Evolutionary conservation across 2,329 filamentous ascomycete species (phyloP), one percentile per base, ranked within the genome.

Genomic region (Exophiala spinifera): DNA sequence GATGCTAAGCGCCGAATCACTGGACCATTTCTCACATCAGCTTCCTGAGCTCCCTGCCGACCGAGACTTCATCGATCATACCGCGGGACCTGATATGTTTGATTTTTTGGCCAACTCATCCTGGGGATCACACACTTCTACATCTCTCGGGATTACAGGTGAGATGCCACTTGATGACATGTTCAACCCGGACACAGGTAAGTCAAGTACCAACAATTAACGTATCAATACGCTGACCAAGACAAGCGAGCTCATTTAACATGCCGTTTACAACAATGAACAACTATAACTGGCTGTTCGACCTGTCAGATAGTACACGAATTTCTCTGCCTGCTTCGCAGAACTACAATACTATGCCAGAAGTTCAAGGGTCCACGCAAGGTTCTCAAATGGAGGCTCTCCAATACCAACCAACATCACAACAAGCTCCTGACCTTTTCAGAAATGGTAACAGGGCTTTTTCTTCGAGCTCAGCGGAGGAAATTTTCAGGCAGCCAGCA

Each of bases 251-350:
- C 62, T 83, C 81, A 0, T 85, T 85, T 64, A 85, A 85, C 51
- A 82, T 83, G 69, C 82, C 82, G 4, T 85, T 83, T 65, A 84
- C 82, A 2, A 84, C 82, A 1, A 80, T 81, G 55, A 74, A 74
- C 57, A 82, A 85, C 52, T 85, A 85, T 63, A 82, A 80, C 53
- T 85, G 82, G 81, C 64, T 85, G 1, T 85, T 85, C 61, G 77
- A 81, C 36, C 64, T 69, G n/a, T 33, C 33, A 15, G 36, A 36
- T 7, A 58, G 10, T 36, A 15, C 51, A n/a, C 20, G 37, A 23
- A 25, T 45, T 3, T 15, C 5, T 39, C 14, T 39, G 37, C 60
- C 2, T 3, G 4, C 10, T 13, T n/a, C 21, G 3, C 33, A 51
- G 19, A 43, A 46, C 17, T 36, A 36, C 23, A 36, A 36, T 19